Evolutionary conservation across 345 rosid species (phyloP).

Genomic region (Acer saccharum): DNA sequence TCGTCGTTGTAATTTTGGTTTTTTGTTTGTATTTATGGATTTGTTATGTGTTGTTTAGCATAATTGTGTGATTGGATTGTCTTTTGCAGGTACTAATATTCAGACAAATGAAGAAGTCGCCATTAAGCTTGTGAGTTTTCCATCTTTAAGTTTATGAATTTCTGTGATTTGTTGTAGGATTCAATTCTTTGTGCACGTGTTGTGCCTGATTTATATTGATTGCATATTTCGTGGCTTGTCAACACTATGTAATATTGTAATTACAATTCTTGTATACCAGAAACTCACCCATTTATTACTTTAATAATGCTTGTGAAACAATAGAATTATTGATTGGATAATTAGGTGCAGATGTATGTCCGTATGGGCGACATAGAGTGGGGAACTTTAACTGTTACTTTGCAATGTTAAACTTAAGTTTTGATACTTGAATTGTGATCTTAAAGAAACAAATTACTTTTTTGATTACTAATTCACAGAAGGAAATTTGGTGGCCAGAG

Average conservation of each 20-base stretch:
- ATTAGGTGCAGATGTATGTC: background rate
- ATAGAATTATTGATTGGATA: background rate
- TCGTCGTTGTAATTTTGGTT: conserved; percentile 2
- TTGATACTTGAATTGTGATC: background rate
- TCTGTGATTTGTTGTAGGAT: background rate
- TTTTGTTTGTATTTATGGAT: background rate
- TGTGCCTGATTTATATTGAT: background rate
- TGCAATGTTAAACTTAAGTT: background rate
- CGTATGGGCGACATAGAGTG: background rate
- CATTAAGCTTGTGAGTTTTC: conserved; percentile 88
- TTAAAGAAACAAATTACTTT: background rate
- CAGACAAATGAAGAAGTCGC: conserved; percentile 98
- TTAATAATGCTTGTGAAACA: background rate
- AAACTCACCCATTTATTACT: background rate
- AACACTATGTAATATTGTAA: background rate
- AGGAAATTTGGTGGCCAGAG: background rate
- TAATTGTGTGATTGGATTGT: conserved; percentile 20
- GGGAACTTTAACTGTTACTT: background rate
- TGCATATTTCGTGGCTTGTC: background rate
- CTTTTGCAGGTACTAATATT: conserved; percentile 68
- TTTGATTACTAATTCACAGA: background rate
- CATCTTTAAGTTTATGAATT: background rate
- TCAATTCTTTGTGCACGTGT: background rate
- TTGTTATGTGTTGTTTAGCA: background rate
- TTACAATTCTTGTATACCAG: background rate